Conservation (phyloP, 768 basidiomycete genomes). For the Megacollybia marginata region DNA sequence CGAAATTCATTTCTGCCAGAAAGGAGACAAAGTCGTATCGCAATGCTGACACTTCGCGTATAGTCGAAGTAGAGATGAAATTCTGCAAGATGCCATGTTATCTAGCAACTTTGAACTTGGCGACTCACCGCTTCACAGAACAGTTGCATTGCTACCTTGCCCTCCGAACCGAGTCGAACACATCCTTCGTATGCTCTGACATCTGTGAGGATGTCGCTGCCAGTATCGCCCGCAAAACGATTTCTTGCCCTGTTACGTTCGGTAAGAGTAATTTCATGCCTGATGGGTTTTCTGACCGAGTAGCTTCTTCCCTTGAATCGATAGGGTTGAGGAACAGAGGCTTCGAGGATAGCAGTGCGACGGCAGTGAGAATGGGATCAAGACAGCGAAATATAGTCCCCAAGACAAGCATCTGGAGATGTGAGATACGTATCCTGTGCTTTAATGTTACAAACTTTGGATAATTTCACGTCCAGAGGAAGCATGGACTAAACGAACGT, state of each 20-base stretch:
- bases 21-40: constrained; percentile 71
- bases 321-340: constrained; percentile 77
- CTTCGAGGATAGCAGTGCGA: constrained; percentile 80
- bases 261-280: neutral
- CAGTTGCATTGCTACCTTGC: constrained; percentile 34
- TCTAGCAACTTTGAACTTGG: neutral
- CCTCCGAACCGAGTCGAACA: constrained; percentile 39
- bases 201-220: constrained; percentile 84
- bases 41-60: constrained; percentile 74
- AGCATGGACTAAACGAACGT: constrained; percentile 53
- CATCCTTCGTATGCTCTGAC: constrained; percentile 68
- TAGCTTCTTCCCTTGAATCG: constrained; percentile 79
- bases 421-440: neutral
- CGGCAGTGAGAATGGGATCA: constrained; percentile 74
- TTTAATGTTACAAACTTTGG: constrained; percentile 46
- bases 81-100: constrained; percentile 38
- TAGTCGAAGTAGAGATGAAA: constrained; percentile 67
- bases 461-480: constrained; percentile 83
- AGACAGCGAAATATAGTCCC: constrained; percentile 80
- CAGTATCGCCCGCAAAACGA: constrained; percentile 51
- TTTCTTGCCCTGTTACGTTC: constrained; percentile 51
- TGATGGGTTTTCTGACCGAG: constrained; percentile 37
- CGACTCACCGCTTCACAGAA: constrained; percentile 67
- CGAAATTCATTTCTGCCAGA: constrained; percentile 64
- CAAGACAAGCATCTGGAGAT: constrained; percentile 78